A percentile compares a stretch with the other conserved stretches of the same genome.
These are phyloP conservation scores for Cryptosporidium bovis DNA, from an alignment of 169 alveolate species.

Conservation along the genomic window DNA sequence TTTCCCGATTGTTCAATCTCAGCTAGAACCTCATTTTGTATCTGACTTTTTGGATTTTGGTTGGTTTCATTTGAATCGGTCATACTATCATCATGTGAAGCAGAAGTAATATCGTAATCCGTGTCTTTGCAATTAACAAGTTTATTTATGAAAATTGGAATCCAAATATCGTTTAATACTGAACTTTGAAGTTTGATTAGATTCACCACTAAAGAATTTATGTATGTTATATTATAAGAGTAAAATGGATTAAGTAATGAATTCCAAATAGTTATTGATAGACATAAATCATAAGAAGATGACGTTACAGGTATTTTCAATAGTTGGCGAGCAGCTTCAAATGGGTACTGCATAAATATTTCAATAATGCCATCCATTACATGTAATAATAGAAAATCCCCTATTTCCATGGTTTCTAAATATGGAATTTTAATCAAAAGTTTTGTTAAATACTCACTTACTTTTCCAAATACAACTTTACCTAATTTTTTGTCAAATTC, in stretches of 20 bases:
- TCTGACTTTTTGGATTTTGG: not conserved
- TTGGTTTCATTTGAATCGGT: not conserved
- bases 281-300: constrained; percentile 51
- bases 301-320: constrained; percentile 43
- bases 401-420: constrained; percentile 18
- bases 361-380: constrained; percentile 43
- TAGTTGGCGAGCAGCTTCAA: constrained; percentile 66
- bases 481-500: not conserved
- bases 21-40: not conserved
- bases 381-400: constrained; percentile 11
- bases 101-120: not conserved
- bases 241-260: constrained; percentile 39
- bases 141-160: constrained; percentile 41
- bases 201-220: constrained; percentile 33
- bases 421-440: constrained; percentile 31
- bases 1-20: not conserved
- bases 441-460: constrained; percentile 24
- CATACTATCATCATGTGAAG: not conserved
- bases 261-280: constrained; percentile 54
- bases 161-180: constrained; percentile 27
- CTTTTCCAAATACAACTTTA: constrained; percentile 22
- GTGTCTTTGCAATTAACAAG: not conserved
- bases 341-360: constrained; percentile 42
- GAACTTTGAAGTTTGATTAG: constrained; percentile 32
- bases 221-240: constrained; percentile 1